phyloP scores from a whole-genome alignment of 345 rosid species.

The Cochlearia excelsa region DNA sequence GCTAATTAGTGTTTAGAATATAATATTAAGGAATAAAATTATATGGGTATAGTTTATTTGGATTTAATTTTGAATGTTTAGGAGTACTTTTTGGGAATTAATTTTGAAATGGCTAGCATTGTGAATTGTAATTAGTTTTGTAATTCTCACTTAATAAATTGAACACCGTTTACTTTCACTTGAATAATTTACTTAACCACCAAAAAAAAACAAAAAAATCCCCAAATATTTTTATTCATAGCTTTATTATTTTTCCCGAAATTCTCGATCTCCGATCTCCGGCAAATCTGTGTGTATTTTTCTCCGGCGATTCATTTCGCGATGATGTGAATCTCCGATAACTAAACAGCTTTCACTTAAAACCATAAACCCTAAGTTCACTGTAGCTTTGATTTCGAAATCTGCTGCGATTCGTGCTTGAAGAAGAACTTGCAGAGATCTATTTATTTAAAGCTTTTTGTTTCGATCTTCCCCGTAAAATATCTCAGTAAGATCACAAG shows the following conservation, averaged over 20 bases:
- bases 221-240: conserved; percentile 14
- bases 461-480: conserved; percentile 49
- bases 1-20: too few species aligned
- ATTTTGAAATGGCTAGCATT: too few species aligned
- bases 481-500: conserved; percentile 49
- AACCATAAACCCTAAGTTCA: conserved; percentile 29
- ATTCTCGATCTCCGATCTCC: conserved; percentile 28
- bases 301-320: conserved; percentile 27
- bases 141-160: conserved; percentile 35
- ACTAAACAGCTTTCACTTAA: neutral
- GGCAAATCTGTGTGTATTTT: conserved; percentile 31
- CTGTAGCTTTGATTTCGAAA: conserved; percentile 12
- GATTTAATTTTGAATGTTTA: too few species aligned
- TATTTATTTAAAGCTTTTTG: conserved; percentile 41
- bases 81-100: too few species aligned
- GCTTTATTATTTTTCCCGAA: conserved; percentile 1
- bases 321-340: conserved; percentile 24
- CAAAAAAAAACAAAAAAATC: neutral
- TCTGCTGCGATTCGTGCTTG: conserved; percentile 5
- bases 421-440: conserved; percentile 59
- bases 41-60: too few species aligned
- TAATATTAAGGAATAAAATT: too few species aligned
- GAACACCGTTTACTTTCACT: conserved; percentile 40
- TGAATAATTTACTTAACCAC: conserved; percentile 25
- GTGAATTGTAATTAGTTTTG: too few species aligned